phyloP scores from a whole-genome alignment of 345 rosid species.

The Cardamine resedifolia region DNA sequence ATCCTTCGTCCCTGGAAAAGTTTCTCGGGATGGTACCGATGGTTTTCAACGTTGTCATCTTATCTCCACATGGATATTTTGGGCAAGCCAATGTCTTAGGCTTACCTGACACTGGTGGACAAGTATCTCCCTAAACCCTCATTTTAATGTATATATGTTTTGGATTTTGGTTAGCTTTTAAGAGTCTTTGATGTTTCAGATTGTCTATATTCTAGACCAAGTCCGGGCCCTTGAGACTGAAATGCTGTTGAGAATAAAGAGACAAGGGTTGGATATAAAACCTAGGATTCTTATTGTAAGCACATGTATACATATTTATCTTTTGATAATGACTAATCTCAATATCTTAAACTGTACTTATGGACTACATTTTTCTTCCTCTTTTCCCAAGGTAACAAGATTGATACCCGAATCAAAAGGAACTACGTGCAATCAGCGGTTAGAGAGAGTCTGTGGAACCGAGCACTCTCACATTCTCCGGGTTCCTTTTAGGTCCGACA shows the following conservation, averaged over 20 bases:
- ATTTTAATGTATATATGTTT: neutral
- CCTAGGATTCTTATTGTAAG: slow-evolving; percentile 91
- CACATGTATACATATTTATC: neutral
- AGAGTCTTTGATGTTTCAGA: slow-evolving; percentile 41
- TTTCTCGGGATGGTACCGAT: slow-evolving; percentile 94
- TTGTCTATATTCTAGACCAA: slow-evolving; percentile 97
- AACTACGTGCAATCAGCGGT: slow-evolving; percentile 82
- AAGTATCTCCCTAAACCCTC: slow-evolving; percentile 45
- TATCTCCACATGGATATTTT: slow-evolving; percentile 96
- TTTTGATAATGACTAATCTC: neutral
- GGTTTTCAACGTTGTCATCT: slow-evolving; percentile 93
- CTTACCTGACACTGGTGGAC: slow-evolving; percentile 98
- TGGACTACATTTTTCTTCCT: slow-evolving; percentile 19
- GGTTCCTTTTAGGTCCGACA: slow-evolving; percentile 91
- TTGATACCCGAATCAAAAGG: slow-evolving; percentile 94
- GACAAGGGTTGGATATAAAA: slow-evolving; percentile 80
- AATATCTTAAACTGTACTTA: neutral
- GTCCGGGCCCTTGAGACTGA: slow-evolving; percentile 93
- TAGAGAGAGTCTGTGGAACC: slow-evolving; percentile 95
- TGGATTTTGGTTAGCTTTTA: neutral
- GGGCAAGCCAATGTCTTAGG: slow-evolving; percentile 99
- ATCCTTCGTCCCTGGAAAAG: slow-evolving; percentile 83
- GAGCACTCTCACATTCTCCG: slow-evolving; percentile 78
- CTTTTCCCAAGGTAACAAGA: slow-evolving; percentile 66
- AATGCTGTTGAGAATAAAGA: slow-evolving; percentile 83